These are phyloP conservation scores for Parathielavia appendiculata DNA, from an alignment of 495 filamentous ascomycete species.

Conservation along the genomic window DNA sequence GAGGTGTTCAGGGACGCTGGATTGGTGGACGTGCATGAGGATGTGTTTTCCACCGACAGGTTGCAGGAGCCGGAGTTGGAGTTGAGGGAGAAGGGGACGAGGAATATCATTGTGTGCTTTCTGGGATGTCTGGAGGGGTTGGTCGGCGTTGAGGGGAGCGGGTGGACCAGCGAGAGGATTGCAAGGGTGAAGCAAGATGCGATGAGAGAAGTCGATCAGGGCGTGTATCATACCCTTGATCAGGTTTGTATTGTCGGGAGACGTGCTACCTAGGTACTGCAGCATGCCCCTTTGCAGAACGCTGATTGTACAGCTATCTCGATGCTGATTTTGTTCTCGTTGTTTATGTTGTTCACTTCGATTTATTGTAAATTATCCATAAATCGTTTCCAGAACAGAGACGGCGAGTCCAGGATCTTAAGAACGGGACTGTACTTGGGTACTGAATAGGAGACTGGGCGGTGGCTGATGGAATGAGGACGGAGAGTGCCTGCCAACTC, in stretches of 20 bases:
- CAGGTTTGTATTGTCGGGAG: constrained; percentile 20
- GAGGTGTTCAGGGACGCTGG: constrained; percentile 9
- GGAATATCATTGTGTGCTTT: constrained; percentile 19
- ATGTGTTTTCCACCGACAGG: constrained; percentile 22
- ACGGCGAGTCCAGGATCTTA: too few relatives aligned
- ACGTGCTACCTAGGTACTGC: too few relatives aligned
- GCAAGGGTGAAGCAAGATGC: constrained; percentile 13
- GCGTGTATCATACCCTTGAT: constrained; percentile 22
- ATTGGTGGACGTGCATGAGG: constrained; percentile 19
- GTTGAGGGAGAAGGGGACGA: constrained; percentile 16
- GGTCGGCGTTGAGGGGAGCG: constrained; percentile 17
- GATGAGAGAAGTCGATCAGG: constrained; percentile 13
- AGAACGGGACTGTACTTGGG: too few relatives aligned
- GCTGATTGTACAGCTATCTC: too few relatives aligned
- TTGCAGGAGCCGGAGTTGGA: constrained; percentile 7
- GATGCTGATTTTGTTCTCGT: too few relatives aligned
- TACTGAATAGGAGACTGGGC: too few relatives aligned
- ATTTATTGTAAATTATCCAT: too few relatives aligned
- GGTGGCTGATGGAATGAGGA: too few relatives aligned
- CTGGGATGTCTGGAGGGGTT: constrained; percentile 18
- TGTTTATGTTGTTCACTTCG: too few relatives aligned
- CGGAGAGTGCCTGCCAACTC: too few relatives aligned
- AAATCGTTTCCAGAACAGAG: too few relatives aligned
- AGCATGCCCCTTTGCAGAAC: too few relatives aligned
- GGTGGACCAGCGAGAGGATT: constrained; percentile 16